Evolutionary conservation across 257 asterid species (phyloP).

Genomic region (Anisodus tanguticus): DNA sequence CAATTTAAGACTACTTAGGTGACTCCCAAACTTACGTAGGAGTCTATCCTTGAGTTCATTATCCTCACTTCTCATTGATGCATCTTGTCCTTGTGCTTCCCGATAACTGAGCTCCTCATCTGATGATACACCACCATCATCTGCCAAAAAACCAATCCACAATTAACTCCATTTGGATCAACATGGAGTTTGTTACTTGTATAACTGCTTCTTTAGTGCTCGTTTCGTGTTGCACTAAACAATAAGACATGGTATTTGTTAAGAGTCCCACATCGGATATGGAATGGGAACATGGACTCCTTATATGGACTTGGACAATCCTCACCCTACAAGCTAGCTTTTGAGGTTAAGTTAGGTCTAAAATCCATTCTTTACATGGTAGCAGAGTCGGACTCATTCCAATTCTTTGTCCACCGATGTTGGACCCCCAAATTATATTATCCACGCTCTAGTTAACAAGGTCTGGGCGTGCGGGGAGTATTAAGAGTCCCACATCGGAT

Average conservation of each 20-base stretch:
- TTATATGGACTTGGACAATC: too few relatives aligned
- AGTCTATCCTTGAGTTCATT: slow-evolving; percentile 70
- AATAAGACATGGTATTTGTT: neutral
- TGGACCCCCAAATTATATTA: too few relatives aligned
- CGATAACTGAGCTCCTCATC: slow-evolving; percentile 79
- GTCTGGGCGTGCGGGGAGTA: too few relatives aligned
- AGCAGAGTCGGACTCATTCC: too few relatives aligned
- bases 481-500: too few relatives aligned
- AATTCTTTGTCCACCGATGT: too few relatives aligned
- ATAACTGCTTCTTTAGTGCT: neutral
- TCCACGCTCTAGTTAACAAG: too few relatives aligned
- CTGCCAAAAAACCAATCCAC: slow-evolving; percentile 33
- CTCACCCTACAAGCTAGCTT: too few relatives aligned
- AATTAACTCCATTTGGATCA: neutral
- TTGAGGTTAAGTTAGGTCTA: too few relatives aligned
- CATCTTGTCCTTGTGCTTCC: slow-evolving; percentile 52
- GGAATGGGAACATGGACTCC: too few relatives aligned
- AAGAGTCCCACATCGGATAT: too few relatives aligned
- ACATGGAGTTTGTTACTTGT: neutral
- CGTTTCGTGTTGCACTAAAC: neutral
- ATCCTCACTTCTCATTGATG: slow-evolving; percentile 56
- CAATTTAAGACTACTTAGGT: slow-evolving; percentile 58
- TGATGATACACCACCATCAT: slow-evolving; percentile 62
- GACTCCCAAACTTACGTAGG: slow-evolving; percentile 64
- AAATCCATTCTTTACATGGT: too few relatives aligned